Base-by-base conservation (phyloP, 257 asterid species). In the Hygrophila difformis region DNA sequence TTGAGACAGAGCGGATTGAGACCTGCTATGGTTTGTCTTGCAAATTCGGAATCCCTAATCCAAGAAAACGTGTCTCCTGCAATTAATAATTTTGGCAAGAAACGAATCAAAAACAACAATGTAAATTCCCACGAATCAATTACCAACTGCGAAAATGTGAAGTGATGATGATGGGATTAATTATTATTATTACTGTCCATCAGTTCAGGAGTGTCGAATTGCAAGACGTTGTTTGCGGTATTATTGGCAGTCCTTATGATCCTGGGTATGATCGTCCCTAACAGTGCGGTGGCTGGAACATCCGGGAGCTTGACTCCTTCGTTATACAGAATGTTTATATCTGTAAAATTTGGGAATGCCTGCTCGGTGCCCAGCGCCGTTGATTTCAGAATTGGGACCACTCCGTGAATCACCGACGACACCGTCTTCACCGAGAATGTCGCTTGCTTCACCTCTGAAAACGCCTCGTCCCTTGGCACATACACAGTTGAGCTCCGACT, bases 401-500 rank as follows among this genome's bases (percentile, higher is more conserved):
- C 14, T 0, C 63, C 69, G 3, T 72, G 93, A 0, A 76, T 5
- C 41, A 63, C 82, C 0, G 81, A 63, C 39, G 46, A 62, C 0
- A 84, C 0, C 1, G 84, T 39, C 22, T 73, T 81, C 11, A 61
- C 78, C 0, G 47, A 12, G 76, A 81, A 76, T 2, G 75, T 44
- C 45, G 9, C 0, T 18, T 39, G 26, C 71, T 84, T 84, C 8
- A 76, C 60, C 51, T 76, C 78, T 0, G 87, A 55, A 38, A 85
- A 81, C 1, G 70, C 68, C 44, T 85, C 93, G 48, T 81, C 93
- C 49, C 95, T 72, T 9, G 95, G 95, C 34, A 84, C 84, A 34
- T 84, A 84, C 0, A 63, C 13, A 11, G 0, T 0, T 1, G 6
- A 0, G 24, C 53, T 16, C 59, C 76, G 73, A 0, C 81, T 17